Conservation (phyloP, 306 rosid species). For the Benincasa hispida region DNA sequence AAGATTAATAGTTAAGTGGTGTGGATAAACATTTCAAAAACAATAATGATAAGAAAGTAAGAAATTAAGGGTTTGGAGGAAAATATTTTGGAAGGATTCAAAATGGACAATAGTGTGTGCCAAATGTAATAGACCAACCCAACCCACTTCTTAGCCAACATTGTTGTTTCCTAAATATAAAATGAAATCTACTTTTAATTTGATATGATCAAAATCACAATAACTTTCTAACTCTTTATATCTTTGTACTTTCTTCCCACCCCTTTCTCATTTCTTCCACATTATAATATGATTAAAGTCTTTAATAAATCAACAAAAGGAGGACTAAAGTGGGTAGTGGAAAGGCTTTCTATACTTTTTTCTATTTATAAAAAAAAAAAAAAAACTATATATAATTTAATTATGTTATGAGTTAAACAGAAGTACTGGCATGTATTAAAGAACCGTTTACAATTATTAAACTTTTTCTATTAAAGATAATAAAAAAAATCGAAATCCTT, state of each 20-base stretch:
- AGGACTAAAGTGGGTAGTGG: not conserved
- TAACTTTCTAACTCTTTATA: not conserved
- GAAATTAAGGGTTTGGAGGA: not conserved
- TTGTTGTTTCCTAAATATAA: not conserved
- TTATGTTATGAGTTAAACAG: not conserved
- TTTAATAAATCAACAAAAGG: conserved; percentile 16
- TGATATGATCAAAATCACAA: not conserved
- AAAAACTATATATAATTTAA: not conserved
- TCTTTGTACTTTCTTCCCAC: not conserved
- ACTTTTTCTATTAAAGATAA: not conserved
- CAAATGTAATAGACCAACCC: not conserved
- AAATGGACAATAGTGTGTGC: not conserved
- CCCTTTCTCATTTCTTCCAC: not conserved
- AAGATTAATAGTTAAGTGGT: not conserved
- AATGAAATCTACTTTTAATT: not conserved
- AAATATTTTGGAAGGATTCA: not conserved
- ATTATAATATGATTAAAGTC: not conserved
- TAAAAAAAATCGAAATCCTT: too few relatives aligned
- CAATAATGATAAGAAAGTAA: not conserved
- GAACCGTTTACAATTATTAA: not conserved
- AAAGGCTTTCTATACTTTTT: not conserved
- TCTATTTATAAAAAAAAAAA: not conserved
- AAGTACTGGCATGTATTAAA: not conserved
- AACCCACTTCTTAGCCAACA: not conserved
- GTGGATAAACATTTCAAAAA: not conserved